These are phyloP conservation scores for Magnaporthales sp. DNA, from an alignment of 2,329 filamentous ascomycete genomes.

Conservation along the genomic window DNA sequence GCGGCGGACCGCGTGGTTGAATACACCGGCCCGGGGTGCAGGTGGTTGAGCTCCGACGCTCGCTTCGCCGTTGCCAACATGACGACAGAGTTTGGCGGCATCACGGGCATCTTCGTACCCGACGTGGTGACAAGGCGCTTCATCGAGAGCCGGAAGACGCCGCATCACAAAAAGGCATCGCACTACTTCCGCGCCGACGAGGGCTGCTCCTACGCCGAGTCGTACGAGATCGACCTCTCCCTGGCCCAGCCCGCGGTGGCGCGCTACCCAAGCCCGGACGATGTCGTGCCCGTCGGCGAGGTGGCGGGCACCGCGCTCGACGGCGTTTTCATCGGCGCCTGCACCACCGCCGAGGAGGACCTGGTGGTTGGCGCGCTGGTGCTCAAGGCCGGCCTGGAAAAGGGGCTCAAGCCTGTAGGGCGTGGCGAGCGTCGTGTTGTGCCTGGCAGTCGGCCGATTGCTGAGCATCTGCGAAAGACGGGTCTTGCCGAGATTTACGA, in stretches of 20 bases:
- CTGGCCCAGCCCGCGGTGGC: constrained; percentile 28
- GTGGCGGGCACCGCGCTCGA: constrained; percentile 23
- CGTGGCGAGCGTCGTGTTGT: constrained; percentile 29
- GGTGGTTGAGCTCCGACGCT: constrained; percentile 24
- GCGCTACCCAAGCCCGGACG: constrained; percentile 30
- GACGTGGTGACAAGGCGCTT: constrained; percentile 27
- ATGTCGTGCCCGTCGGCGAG: constrained; percentile 31
- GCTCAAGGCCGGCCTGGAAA: constrained; percentile 25
- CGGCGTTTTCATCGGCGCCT: constrained; percentile 37
- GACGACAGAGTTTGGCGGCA: constrained; percentile 29
- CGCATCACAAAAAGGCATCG: constrained; percentile 21
- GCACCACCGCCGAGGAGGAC: constrained; percentile 36
- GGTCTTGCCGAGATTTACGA: constrained; percentile 28
- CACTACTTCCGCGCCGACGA: constrained; percentile 30
- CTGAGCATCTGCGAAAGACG: constrained; percentile 22
- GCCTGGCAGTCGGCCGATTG: constrained; percentile 29
- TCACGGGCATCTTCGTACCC: constrained; percentile 31
- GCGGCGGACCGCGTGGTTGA: constrained; percentile 29
- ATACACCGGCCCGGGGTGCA: constrained; percentile 23
- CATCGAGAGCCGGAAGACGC: constrained; percentile 22
- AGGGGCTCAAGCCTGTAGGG: constrained; percentile 18
- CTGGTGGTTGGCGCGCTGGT: constrained; percentile 31
- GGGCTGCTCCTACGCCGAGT: constrained; percentile 27
- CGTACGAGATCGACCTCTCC: constrained; percentile 26
- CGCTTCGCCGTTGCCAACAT: constrained; percentile 30